Evolutionary conservation across 2,329 filamentous ascomycete genomes (phyloP).

Genomic region (Talaromyces verruculosus): DNA sequence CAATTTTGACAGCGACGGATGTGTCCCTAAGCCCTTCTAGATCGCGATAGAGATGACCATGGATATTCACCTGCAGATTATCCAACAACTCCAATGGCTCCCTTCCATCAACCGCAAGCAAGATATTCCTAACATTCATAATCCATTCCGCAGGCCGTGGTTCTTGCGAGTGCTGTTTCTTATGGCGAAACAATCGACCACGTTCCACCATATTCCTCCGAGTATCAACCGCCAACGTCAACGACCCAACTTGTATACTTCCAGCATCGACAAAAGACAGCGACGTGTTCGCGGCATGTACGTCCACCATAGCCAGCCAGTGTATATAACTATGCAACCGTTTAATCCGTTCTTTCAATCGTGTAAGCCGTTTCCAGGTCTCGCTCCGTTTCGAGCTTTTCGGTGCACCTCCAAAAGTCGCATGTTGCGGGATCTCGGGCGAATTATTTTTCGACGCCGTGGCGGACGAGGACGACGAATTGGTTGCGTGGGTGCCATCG

Average conservation of each 20-base stretch:
- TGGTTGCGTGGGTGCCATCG: slow-evolving; percentile 28
- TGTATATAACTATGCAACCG: slow-evolving; percentile 79
- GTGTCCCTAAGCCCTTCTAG: slow-evolving; percentile 86
- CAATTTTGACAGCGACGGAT: slow-evolving; percentile 85
- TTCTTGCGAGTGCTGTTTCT: slow-evolving; percentile 62
- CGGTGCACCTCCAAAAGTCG: slow-evolving; percentile 15
- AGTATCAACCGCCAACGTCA: slow-evolving; percentile 87
- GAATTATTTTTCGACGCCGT: slow-evolving; percentile 15
- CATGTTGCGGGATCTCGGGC: slow-evolving; percentile 19
- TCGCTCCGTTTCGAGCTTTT: slow-evolving; percentile 55
- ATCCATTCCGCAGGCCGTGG: slow-evolving; percentile 92
- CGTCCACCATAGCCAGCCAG: slow-evolving; percentile 85
- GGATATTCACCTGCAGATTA: slow-evolving; percentile 81
- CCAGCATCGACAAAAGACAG: slow-evolving; percentile 78
- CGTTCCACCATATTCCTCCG: slow-evolving; percentile 87
- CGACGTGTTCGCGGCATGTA: slow-evolving; percentile 78
- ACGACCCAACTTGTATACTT: slow-evolving; percentile 76
- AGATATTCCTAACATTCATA: slow-evolving; percentile 75
- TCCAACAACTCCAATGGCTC: slow-evolving; percentile 88
- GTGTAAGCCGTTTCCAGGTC: slow-evolving; percentile 77
- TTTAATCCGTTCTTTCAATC: slow-evolving; percentile 82
- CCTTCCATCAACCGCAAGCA: slow-evolving; percentile 81
- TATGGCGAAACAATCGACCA: slow-evolving; percentile 81
- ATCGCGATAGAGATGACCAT: slow-evolving; percentile 83
- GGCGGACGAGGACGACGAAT: slow-evolving; percentile 18